These are phyloP conservation scores for Colletotrichum plurivorum DNA, from an alignment of 2,329 filamentous ascomycete species.

Conservation along the genomic window DNA sequence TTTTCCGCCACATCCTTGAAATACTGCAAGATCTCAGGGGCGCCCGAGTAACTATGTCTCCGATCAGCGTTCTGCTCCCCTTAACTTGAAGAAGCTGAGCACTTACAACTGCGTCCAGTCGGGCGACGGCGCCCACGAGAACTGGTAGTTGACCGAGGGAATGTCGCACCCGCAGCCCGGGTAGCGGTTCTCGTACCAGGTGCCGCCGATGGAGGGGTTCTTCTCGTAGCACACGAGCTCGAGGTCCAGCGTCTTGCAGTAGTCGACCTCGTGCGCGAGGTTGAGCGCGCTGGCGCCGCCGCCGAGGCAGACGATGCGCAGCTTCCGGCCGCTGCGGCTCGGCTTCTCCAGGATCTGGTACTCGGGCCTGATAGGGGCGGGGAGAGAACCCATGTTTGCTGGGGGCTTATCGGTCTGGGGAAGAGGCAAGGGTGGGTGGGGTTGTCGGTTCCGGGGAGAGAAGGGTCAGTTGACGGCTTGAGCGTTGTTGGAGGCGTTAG, in stretches of 20 bases:
- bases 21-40: slow-evolving; percentile 45
- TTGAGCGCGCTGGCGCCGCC: slow-evolving; percentile 49
- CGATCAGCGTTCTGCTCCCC: background rate
- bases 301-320: slow-evolving; percentile 49
- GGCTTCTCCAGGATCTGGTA: slow-evolving; percentile 45
- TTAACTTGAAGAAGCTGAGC: background rate
- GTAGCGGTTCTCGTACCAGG: slow-evolving; percentile 46
- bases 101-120: slow-evolving; percentile 34
- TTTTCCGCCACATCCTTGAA: slow-evolving; percentile 45
- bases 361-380: slow-evolving; percentile 24
- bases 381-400: slow-evolving; percentile 31
- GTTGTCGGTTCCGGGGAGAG: background rate
- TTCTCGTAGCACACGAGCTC: slow-evolving; percentile 48
- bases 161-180: slow-evolving; percentile 45
- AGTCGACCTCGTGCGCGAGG: slow-evolving; percentile 44
- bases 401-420: background rate
- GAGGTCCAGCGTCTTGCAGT: slow-evolving; percentile 41
- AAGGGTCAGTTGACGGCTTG: no score
- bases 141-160: slow-evolving; percentile 44
- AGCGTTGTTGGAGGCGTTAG: no score
- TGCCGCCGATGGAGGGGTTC: slow-evolving; percentile 45
- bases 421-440: background rate
- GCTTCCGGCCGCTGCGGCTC: slow-evolving; percentile 43
- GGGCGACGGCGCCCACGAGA: slow-evolving; percentile 28
- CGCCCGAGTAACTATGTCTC: slow-evolving; percentile 36